Evolutionary conservation across 108 stramenopile genomes (phyloP), one percentile per base, ranked within the genome.

Genomic region (Asterionellopsis glacialis): DNA sequence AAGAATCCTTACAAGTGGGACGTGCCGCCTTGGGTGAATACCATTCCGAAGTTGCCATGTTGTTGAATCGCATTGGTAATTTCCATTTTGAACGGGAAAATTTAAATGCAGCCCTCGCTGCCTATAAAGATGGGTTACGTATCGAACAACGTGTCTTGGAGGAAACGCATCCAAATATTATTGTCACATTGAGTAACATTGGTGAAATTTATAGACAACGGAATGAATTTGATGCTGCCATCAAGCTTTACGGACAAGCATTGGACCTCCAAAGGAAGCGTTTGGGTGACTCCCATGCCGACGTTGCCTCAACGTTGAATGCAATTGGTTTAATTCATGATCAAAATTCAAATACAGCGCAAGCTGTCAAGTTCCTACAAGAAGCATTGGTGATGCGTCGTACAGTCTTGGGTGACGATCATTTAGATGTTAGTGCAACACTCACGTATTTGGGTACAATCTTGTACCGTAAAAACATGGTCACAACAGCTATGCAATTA

Each of bases 151-250:
- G 62, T n/a, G 79, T 80, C 0, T 48, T 82, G 40, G 67, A 72
- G 12, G 14, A 22, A 33, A 51, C 67, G 24, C 79, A 82, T 65
- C 81, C 79, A 10, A 83, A 86, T 45, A 78, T 86, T 43, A 62
- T 72, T 43, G 85, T 82, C 2, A 86, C 85, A n/a, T 52, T 86
- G 28, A 75, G 74, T 4, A 86, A 83, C 65, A 80, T 86, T 70
- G 85, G 76, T 0, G 76, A 82, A 59, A 82, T 80, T 61, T 55
- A 75, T 51, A 74, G 75, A 56, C 80, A 86, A 59, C 33, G 51
- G 11, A 80, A 80, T 11, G 76, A 86, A 54, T 69, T 76, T 41
- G n/a, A 13, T 15, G 49, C 65, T 9, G 81, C 85, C 13, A 27
- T 86, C 28, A 64, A 70, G 24, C 43, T 79, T 43, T 82, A 85